These are phyloP conservation scores for Rosa lucieae DNA, from an alignment of 306 rosid species.

Conservation along the genomic window DNA sequence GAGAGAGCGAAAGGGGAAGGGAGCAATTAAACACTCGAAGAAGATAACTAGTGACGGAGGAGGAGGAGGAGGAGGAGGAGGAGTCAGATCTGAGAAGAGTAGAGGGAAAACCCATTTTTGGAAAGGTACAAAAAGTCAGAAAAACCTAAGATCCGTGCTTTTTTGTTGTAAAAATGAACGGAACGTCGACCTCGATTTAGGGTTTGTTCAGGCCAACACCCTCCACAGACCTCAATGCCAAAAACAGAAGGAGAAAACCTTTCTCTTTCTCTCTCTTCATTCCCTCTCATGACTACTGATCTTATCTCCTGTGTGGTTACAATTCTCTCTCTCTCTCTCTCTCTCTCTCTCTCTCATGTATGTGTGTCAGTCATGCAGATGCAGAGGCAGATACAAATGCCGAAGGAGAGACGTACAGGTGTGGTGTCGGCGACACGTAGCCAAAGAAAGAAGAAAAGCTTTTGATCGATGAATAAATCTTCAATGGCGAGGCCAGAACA, in stretches of 20 bases:
- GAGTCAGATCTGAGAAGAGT: slow-evolving; percentile 53
- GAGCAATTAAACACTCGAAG: background rate
- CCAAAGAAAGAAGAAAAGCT: background rate
- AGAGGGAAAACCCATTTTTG: background rate
- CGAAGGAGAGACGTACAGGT: slow-evolving; percentile 15
- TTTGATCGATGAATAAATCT: background rate
- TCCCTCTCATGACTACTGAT: slow-evolving; percentile 11
- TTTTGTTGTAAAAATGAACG: background rate
- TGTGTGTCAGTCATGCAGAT: slow-evolving; percentile 34
- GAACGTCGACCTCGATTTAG: slow-evolving; percentile 35
- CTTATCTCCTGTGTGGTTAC: slow-evolving; percentile 3
- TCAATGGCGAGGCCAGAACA: background rate
- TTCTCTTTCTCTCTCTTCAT: slow-evolving; percentile 15
- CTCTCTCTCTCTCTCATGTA: background rate
- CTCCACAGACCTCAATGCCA: background rate
- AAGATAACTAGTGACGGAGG: background rate
- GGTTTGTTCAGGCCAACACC: slow-evolving; percentile 29
- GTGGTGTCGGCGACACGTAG: slow-evolving; percentile 25
- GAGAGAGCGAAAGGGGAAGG: no score
- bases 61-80: background rate
- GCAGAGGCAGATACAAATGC: background rate
- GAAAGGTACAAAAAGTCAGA: slow-evolving; percentile 20
- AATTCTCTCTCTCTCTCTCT: background rate
- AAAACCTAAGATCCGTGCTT: slow-evolving; percentile 26
- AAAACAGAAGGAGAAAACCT: background rate